Evolutionary conservation across 768 basidiomycete species (phyloP), one percentile per base, ranked within the genome.

Genomic region (Chalciporus sphaerocephalus): DNA sequence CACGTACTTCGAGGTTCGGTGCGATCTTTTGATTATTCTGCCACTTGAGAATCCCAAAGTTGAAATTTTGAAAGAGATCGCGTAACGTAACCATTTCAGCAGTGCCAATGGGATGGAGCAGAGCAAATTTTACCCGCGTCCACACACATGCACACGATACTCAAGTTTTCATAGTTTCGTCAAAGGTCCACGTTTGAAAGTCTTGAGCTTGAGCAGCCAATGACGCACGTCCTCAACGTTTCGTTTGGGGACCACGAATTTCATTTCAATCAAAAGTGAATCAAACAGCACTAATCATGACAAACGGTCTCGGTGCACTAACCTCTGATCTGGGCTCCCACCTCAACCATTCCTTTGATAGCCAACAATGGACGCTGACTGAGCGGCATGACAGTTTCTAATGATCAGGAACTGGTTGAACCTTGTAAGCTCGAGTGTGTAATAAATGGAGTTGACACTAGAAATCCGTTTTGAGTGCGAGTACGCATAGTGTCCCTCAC

Each of bases 51-150:
- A 96, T 74, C 40, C 92, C 86, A 42, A 89, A 80, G 2, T 74
- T 79, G 54, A 94, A 66, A 56, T 94, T 90, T 13, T 68, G 68
- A 0, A 88, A 74, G 17, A 99, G 69, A 2, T 92, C 77, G 21
- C 80, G 78, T 2, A 98, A 54, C 0, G 91, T 91, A 0, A 92
- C 78, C 0, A 96, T 96, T 71, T 99, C 98, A 0, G 81, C 95
- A 0, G 83, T 80, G 1, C 95, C 95, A 7, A 94, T 84, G 0
- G 92, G 90, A 1, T 96, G 95, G 2, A 88, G 87, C 10, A 99
- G 67, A 0, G 80, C 80, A 9, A 5, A 5, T 15, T 43, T 18
- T 10, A 25, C 38, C 35, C 8, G 8, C 5, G 12, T 18, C 25
- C 5, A 36, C 8, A 37, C 38, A 42, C 38, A 72, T 81, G 28